A percentile compares a stretch with the other conserved stretches of the same genome.
Conservation (phyloP, 192 early-diverging fungal species). For the Mortierella claussenii region DNA sequence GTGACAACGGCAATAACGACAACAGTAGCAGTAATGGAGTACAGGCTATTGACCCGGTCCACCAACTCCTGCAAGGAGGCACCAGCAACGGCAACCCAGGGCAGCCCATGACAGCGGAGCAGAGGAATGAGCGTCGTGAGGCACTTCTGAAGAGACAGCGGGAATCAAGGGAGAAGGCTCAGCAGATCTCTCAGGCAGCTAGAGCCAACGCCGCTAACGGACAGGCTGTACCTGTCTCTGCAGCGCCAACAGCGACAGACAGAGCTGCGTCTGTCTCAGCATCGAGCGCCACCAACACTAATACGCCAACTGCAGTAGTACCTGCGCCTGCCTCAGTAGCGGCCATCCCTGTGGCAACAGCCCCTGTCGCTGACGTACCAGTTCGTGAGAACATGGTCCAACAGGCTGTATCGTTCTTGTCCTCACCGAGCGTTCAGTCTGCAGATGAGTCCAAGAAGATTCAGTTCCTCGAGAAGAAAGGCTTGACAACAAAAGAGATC, state of each 20-base stretch:
- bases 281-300: not conserved
- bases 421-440: constrained; percentile 78
- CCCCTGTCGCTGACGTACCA: constrained; percentile 30
- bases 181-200: constrained; percentile 35
- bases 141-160: constrained; percentile 36
- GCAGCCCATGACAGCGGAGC: constrained; percentile 40
- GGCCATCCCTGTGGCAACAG: not conserved
- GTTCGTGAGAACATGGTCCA: constrained; percentile 65
- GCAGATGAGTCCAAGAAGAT: constrained; percentile 78
- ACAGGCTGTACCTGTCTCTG: not conserved
- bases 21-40: constrained; percentile 1
- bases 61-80: constrained; percentile 25
- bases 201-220: constrained; percentile 22
- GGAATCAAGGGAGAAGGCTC: constrained; percentile 40
- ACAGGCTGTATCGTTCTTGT: constrained; percentile 76
- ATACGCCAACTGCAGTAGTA: not conserved
- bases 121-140: constrained; percentile 46
- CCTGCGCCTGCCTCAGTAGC: constrained; percentile 8
- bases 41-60: constrained; percentile 20
- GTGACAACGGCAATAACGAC: constrained; percentile 20
- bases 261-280: constrained; percentile 1
- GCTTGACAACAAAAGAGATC: constrained; percentile 75
- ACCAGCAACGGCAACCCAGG: constrained; percentile 10
- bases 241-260: too few relatives aligned
- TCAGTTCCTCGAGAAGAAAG: constrained; percentile 84